A percentile compares a stretch with the other conserved stretches of the same genome.
Evolutionary conservation across 2,329 filamentous ascomycete genomes (phyloP).

Genomic region (Exserohilum turcica): DNA sequence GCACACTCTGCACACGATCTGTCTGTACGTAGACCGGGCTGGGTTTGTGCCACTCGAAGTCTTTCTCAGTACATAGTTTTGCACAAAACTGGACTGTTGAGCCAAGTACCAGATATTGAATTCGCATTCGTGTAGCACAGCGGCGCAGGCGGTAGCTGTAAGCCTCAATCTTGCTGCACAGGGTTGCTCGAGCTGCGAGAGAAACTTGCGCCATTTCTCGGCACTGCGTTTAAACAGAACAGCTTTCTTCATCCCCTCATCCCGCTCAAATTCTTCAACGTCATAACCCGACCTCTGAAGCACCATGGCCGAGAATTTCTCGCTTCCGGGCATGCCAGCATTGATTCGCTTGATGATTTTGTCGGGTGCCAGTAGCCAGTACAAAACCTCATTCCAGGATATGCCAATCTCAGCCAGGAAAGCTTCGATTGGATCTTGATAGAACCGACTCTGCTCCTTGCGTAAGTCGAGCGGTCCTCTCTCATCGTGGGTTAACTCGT

Average conservation of each 20-base stretch:
- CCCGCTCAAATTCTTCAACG: slow-evolving; percentile 17
- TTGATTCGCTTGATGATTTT: slow-evolving; percentile 19
- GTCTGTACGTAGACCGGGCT: slow-evolving; percentile 25
- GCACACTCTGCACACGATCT: slow-evolving; percentile 37
- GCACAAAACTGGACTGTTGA: slow-evolving; percentile 29
- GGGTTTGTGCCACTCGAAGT: slow-evolving; percentile 4
- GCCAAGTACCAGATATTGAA: slow-evolving; percentile 52
- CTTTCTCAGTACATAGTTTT: slow-evolving; percentile 10
- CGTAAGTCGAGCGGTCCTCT: slow-evolving; percentile 38
- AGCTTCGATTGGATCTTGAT: slow-evolving; percentile 41
- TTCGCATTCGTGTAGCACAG: slow-evolving; percentile 41
- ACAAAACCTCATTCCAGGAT: slow-evolving; percentile 46
- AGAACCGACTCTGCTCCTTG: slow-evolving; percentile 45
- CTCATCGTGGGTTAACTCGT: slow-evolving; percentile 30
- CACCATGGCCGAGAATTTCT: slow-evolving; percentile 15
- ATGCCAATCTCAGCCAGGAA: slow-evolving; percentile 45
- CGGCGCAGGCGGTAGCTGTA: slow-evolving; percentile 45
- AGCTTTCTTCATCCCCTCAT: slow-evolving; percentile 8
- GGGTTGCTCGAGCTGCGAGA: slow-evolving; percentile 37
- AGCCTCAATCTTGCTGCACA: slow-evolving; percentile 30
- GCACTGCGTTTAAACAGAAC: slow-evolving; percentile 31
- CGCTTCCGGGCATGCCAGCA: slow-evolving; percentile 2
- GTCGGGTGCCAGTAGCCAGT: slow-evolving; percentile 46
- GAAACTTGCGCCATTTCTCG: slow-evolving; percentile 39
- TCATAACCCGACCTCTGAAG: slow-evolving; percentile 35